Conservation (phyloP, 352 stramenopile species). For the Plasmopara muralis region DNA sequence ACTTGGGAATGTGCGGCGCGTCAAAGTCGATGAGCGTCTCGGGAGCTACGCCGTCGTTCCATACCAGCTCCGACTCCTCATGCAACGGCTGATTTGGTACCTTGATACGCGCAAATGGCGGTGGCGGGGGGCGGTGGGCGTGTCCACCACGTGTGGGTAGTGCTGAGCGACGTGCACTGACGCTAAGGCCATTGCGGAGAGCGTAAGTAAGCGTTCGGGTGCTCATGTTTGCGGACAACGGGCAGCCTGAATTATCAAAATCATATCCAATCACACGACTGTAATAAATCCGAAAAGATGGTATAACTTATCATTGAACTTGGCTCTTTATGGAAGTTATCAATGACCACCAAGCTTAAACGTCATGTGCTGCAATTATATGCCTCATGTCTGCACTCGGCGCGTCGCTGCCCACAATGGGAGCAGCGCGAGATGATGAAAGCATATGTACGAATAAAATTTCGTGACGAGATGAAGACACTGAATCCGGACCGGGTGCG, state of each 20-base stretch:
- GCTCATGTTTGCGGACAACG: constrained; percentile 38
- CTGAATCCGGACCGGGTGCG: constrained; percentile 51
- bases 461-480: constrained; percentile 44
- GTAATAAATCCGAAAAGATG: too few species aligned
- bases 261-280: constrained; percentile 12
- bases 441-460: constrained; percentile 73
- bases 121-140: constrained; percentile 63
- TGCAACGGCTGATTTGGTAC: constrained; percentile 55
- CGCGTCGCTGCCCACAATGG: constrained; percentile 63
- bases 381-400: constrained; percentile 65
- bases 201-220: constrained; percentile 49
- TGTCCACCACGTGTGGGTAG: constrained; percentile 40
- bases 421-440: constrained; percentile 84
- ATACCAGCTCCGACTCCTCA: constrained; percentile 78
- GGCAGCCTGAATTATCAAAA: constrained; percentile 21
- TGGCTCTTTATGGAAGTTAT: neutral
- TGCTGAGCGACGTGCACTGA: constrained; percentile 43
- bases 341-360: constrained; percentile 18
- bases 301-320: neutral
- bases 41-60: constrained; percentile 80
- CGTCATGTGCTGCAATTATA: constrained; percentile 57
- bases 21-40: constrained; percentile 88
- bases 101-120: constrained; percentile 73
- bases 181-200: constrained; percentile 55
- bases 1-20: constrained; percentile 78